phyloP scores from a whole-genome alignment of 1,284 basidiomycete species.

The Athelia sp. region DNA sequence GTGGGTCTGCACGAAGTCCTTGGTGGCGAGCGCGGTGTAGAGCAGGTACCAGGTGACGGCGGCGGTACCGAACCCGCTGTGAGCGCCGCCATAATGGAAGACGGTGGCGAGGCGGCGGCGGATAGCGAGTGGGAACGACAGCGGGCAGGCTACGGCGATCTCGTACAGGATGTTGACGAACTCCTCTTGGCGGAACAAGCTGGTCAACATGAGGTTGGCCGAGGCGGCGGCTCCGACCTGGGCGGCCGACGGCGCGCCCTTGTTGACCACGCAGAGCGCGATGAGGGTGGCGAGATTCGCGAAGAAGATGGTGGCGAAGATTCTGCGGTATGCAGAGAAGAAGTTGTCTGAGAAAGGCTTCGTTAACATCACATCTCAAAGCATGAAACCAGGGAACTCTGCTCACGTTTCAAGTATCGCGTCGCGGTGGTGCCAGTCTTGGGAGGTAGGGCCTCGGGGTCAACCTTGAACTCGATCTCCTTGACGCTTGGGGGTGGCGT shows the following conservation, averaged over 20 bases:
- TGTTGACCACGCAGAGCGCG: constrained; percentile 26
- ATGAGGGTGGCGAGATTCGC: constrained; percentile 51
- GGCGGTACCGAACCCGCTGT: constrained; percentile 33
- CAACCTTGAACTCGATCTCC: too few relatives aligned
- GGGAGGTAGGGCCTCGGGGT: too few relatives aligned
- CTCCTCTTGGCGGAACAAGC: constrained; percentile 57
- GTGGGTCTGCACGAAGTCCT: constrained; percentile 3
- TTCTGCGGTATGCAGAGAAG: constrained; percentile 50
- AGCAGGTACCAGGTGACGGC: constrained; percentile 30
- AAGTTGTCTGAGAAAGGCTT: constrained; percentile 15
- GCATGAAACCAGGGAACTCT: too few relatives aligned
- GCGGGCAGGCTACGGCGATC: constrained; percentile 37
- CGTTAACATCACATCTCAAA: too few relatives aligned
- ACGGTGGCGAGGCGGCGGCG: constrained; percentile 46
- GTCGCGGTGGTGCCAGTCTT: too few relatives aligned
- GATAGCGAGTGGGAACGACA: constrained; percentile 54
- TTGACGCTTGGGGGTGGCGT: too few relatives aligned
- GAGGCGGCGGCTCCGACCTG: constrained; percentile 44
- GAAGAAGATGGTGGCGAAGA: constrained; percentile 53
- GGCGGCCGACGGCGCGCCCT: constrained; percentile 35
- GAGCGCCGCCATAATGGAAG: constrained; percentile 50
- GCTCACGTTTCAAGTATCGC: too few relatives aligned
- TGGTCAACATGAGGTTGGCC: constrained; percentile 47
- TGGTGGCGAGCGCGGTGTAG: neutral
- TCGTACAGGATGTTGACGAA: constrained; percentile 49